Conservation (phyloP, 192 early-diverging fungal genomes). For the Coemansia sp. region DNA sequence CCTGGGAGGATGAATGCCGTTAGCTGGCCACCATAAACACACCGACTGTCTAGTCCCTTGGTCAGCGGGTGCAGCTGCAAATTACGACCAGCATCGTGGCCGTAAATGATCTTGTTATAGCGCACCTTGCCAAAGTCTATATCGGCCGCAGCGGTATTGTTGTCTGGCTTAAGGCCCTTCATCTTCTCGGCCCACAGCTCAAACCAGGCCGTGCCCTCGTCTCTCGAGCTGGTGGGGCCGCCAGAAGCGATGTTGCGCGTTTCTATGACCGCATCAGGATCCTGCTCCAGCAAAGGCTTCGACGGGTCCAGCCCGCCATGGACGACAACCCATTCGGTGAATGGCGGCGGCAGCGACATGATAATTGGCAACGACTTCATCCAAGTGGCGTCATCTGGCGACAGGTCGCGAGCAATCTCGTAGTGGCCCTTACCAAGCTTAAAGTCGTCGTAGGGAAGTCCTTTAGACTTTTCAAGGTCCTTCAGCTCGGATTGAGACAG, state of each 20-base stretch:
- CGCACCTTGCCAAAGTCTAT: constrained; percentile 26
- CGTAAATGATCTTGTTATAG: constrained; percentile 61
- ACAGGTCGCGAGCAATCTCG: constrained; percentile 45
- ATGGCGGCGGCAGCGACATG: constrained; percentile 51
- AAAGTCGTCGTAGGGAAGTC: constrained; percentile 26
- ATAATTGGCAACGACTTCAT: constrained; percentile 61
- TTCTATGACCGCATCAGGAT: constrained; percentile 63
- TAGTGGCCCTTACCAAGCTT: constrained; percentile 31
- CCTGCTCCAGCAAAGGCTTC: constrained; percentile 54
- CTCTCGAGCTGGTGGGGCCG: constrained; percentile 15
- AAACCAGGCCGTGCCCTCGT: constrained; percentile 35
- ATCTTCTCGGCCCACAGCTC: constrained; percentile 54
- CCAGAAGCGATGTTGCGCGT: constrained; percentile 51
- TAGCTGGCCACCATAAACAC: constrained; percentile 67
- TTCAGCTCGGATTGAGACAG: constrained; percentile 10
- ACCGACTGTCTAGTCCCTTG: constrained; percentile 71
- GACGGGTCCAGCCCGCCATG: constrained; percentile 69
- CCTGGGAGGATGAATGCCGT: constrained; percentile 61
- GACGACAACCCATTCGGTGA: constrained; percentile 61
- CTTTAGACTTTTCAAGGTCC: constrained; percentile 8
- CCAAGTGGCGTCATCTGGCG: constrained; percentile 55
- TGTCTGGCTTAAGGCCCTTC: constrained; percentile 22
- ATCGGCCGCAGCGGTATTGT: neutral
- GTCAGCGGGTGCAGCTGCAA: constrained; percentile 60
- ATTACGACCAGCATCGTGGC: constrained; percentile 67